A percentile compares a stretch with the other conserved stretches of the same genome.
phyloP scores from a whole-genome alignment of 306 rosid species.

The Citrullus amarus region DNA sequence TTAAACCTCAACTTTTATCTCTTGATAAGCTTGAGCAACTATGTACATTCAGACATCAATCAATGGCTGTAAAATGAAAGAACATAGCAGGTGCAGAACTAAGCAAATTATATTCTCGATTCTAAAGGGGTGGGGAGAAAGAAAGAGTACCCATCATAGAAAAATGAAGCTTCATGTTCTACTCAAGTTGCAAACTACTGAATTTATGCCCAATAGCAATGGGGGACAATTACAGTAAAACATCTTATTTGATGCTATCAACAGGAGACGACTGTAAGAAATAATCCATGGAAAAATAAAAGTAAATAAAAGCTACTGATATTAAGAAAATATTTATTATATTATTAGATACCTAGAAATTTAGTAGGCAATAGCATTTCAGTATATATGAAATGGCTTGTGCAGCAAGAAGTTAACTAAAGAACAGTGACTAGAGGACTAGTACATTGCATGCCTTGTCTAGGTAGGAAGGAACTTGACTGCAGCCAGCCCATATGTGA shows the following conservation, averaged over 20 bases:
- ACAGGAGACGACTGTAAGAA: not conserved
- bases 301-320: not conserved
- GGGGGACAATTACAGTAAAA: not conserved
- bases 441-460: constrained; percentile 4
- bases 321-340: not conserved
- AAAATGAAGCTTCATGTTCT: not conserved
- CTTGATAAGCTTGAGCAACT: not conserved
- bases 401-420: not conserved
- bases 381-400: not conserved
- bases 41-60: constrained; percentile 6
- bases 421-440: not conserved
- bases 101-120: constrained; percentile 6
- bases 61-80: constrained; percentile 4
- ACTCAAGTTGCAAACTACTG: not conserved
- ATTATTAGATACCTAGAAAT: constrained; percentile 1
- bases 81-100: not conserved
- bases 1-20: not conserved
- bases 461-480: constrained; percentile 19
- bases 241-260: not conserved
- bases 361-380: not conserved
- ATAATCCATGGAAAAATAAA: not conserved
- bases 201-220: not conserved
- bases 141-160: not conserved
- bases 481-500: constrained; percentile 21
- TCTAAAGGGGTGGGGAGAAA: not conserved